phyloP scores from a whole-genome alignment of 2,329 filamentous ascomycete species.

The Lomentospora prolificans region DNA sequence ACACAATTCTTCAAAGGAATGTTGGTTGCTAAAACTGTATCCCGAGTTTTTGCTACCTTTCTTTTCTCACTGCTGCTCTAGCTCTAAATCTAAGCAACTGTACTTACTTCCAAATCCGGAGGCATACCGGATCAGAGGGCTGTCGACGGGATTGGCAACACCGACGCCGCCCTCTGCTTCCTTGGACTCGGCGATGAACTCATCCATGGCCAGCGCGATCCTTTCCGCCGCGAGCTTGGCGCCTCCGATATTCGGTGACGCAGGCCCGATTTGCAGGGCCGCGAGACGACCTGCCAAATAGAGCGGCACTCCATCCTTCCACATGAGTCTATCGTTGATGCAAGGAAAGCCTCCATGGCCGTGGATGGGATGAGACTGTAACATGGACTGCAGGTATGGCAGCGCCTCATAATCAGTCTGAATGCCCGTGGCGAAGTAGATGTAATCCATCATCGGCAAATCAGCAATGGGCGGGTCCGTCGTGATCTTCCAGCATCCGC shows the following conservation, averaged over 20 bases:
- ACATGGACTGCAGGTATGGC: conserved; percentile 51
- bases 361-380: conserved; percentile 49
- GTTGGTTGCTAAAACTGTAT: too few relatives aligned
- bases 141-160: neutral
- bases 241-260: conserved; percentile 64
- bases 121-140: neutral
- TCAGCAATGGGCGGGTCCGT: conserved; percentile 41
- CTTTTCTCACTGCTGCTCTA: too few relatives aligned
- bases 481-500: conserved; percentile 29
- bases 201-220: conserved; percentile 60
- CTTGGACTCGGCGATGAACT: conserved; percentile 24
- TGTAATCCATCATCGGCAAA: conserved; percentile 53
- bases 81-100: conserved; percentile 7
- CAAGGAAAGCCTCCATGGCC: conserved; percentile 59
- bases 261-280: conserved; percentile 58
- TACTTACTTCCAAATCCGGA: conserved; percentile 9
- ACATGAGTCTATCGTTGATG: conserved; percentile 67
- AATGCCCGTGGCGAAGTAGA: conserved; percentile 69
- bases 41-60: too few relatives aligned
- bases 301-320: conserved; percentile 61
- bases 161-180: neutral
- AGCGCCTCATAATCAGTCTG: conserved; percentile 51
- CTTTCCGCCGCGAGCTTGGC: conserved; percentile 64
- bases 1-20: too few relatives aligned
- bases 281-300: conserved; percentile 63